Percentiles rank a stretch among this genome's conserved stretches.
These are phyloP conservation scores for Phytophthora sp. DNA, from an alignment of 352 stramenopile species.

Conservation along the genomic window DNA sequence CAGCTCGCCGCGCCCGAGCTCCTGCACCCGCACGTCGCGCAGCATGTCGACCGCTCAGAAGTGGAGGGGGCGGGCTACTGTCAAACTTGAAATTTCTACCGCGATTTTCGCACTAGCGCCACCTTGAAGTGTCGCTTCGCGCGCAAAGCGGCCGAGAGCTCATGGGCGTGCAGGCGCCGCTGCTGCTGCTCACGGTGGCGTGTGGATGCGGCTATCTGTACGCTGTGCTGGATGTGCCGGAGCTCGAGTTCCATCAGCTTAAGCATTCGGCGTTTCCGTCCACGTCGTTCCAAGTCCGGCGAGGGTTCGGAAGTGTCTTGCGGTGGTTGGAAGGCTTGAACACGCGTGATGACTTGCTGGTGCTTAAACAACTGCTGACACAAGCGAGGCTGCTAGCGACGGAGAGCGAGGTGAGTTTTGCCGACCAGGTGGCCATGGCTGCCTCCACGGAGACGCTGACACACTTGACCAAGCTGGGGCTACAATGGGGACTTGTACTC, in stretches of 20 bases:
- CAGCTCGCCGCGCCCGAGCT: conserved; percentile 38
- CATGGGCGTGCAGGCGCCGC: background rate
- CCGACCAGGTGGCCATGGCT: conserved; percentile 21
- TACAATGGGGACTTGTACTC: conserved; percentile 56
- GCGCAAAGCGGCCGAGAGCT: background rate
- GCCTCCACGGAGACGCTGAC: conserved; percentile 33
- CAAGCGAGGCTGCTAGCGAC: conserved; percentile 9
- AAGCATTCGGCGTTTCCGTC: conserved; percentile 25
- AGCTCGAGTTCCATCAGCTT: conserved; percentile 49
- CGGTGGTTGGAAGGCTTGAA: conserved; percentile 65
- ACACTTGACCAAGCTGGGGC: conserved; percentile 44
- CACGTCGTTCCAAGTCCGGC: conserved; percentile 38
- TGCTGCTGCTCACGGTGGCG: conserved; percentile 37
- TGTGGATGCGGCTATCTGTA: conserved; percentile 36
- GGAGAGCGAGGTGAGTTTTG: conserved; percentile 5
- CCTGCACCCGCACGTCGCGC: conserved; percentile 33
- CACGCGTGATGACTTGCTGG: conserved; percentile 40
- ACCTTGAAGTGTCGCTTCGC: conserved; percentile 12
- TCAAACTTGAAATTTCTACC: conserved; percentile 2
- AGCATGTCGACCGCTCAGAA: conserved; percentile 9
- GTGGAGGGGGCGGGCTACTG: background rate
- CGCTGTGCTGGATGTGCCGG: conserved; percentile 26
- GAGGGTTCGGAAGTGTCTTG: conserved; percentile 54
- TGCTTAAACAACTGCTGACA: conserved; percentile 31
- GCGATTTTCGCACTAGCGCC: background rate